A percentile compares a stretch with the other conserved stretches of the same genome.
These are phyloP conservation scores for Murraya koenigii DNA, from an alignment of 345 rosid species.

Conservation along the genomic window DNA sequence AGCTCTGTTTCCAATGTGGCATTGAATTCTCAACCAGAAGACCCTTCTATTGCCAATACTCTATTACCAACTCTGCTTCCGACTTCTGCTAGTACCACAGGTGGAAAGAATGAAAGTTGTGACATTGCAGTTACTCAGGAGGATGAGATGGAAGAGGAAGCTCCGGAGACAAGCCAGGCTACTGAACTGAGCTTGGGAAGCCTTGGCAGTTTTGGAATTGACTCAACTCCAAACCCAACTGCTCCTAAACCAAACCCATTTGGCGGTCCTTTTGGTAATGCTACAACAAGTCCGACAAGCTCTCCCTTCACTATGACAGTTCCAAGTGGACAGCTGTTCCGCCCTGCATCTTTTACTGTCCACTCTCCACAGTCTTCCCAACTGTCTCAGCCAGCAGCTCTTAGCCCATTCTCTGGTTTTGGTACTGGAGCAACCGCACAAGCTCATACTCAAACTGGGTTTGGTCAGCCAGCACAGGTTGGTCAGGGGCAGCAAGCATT, in stretches of 20 bases:
- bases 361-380: conserved; percentile 60
- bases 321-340: conserved; percentile 80
- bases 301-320: conserved; percentile 55
- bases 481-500: conserved; percentile 86
- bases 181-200: conserved; percentile 66
- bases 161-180: conserved; percentile 58
- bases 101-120: conserved; percentile 42
- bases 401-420: conserved; percentile 54
- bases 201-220: conserved; percentile 72
- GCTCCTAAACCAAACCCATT: conserved; percentile 67
- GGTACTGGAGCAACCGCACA: conserved; percentile 45
- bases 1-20: conserved; percentile 36
- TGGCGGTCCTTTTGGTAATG: conserved; percentile 66
- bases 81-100: conserved; percentile 32
- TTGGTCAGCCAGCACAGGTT: conserved; percentile 78
- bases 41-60: conserved; percentile 25
- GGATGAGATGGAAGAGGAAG: conserved; percentile 99
- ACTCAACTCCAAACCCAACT: conserved; percentile 46
- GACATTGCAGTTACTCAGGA: conserved; percentile 54
- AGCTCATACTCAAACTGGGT: conserved; percentile 59
- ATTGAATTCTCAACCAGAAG: conserved; percentile 45
- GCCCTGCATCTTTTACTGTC: conserved; percentile 86
- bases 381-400: conserved; percentile 48
- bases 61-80: conserved; percentile 32
- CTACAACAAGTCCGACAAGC: conserved; percentile 39